phyloP scores from a whole-genome alignment of 345 rosid species.

The Luvunga scandens region DNA sequence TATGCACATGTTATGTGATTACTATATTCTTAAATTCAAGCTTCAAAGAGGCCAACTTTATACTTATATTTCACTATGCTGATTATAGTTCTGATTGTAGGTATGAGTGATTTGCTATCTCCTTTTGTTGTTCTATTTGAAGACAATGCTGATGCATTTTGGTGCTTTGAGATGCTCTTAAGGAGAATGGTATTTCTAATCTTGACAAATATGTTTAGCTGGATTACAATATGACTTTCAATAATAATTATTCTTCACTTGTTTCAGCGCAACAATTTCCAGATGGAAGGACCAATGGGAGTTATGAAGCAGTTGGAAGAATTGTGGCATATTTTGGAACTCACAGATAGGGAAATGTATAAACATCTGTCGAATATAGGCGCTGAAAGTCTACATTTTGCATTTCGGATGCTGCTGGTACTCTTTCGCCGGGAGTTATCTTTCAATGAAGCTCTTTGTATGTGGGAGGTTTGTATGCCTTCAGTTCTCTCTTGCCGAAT shows the following conservation, averaged over 20 bases:
- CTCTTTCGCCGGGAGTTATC: constrained; percentile 81
- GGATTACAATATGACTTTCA: constrained; percentile 14
- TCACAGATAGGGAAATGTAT: constrained; percentile 78
- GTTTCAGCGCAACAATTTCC: constrained; percentile 80
- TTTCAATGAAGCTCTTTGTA: constrained; percentile 72
- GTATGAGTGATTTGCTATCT: constrained; percentile 94
- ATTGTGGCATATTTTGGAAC: constrained; percentile 78
- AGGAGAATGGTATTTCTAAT: constrained; percentile 73
- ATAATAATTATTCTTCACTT: constrained; percentile 17
- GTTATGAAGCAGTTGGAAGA: constrained; percentile 87
- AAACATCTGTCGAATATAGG: constrained; percentile 75
- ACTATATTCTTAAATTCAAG: not conserved
- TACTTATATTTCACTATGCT: constrained; percentile 11
- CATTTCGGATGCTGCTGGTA: constrained; percentile 89
- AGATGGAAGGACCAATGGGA: constrained; percentile 89
- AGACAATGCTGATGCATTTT: constrained; percentile 93
- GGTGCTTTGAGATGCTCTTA: constrained; percentile 99
- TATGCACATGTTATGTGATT: not conserved
- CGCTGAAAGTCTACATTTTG: constrained; percentile 97
- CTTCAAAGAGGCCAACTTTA: constrained; percentile 3
- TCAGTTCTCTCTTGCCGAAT: not conserved
- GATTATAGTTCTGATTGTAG: constrained; percentile 43
- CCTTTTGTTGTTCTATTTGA: constrained; percentile 90
- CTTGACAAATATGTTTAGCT: constrained; percentile 11
- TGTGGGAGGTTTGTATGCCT: constrained; percentile 85